Percentiles rank a stretch among this genome's conserved stretches.
These are phyloP conservation scores for Claviceps cyperi DNA, from an alignment of 2,329 filamentous ascomycete genomes.

Conservation along the genomic window DNA sequence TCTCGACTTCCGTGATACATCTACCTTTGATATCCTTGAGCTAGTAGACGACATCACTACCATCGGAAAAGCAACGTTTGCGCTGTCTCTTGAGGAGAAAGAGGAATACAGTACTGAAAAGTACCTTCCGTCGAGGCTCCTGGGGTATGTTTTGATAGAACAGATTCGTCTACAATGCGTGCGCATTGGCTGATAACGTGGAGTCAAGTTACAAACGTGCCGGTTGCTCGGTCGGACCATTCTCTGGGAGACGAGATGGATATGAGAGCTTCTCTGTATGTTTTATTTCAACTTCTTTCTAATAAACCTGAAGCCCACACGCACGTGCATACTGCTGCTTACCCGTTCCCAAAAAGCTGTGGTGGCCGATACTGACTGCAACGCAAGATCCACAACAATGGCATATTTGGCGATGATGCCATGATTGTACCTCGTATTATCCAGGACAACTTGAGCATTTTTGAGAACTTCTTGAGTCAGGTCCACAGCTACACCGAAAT, in stretches of 20 bases:
- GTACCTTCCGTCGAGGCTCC: slow-evolving; percentile 2
- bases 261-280: slow-evolving; percentile 5
- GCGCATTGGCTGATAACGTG: neutral
- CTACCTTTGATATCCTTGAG: neutral
- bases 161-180: too few species aligned
- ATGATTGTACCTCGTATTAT: slow-evolving; percentile 2
- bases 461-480: slow-evolving; percentile 1
- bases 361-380: slow-evolving; percentile 67
- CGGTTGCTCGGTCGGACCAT: slow-evolving; percentile 3
- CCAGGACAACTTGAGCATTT: slow-evolving; percentile 3
- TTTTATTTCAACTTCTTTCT: neutral
- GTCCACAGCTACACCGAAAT: neutral
- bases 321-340: too few species aligned
- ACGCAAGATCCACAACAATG: slow-evolving; percentile 18
- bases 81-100: neutral
- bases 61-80: neutral
- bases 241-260: slow-evolving; percentile 1
- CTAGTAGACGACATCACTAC: neutral
- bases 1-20: neutral
- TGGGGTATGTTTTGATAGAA: neutral
- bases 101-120: slow-evolving; percentile 4
- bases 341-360: too few species aligned
- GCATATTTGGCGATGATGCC: slow-evolving; percentile 2
- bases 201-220: neutral
- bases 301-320: too few species aligned